Base-by-base conservation (phyloP, 2,329 filamentous ascomycete species). In the Talaromyces funiculosus region DNA sequence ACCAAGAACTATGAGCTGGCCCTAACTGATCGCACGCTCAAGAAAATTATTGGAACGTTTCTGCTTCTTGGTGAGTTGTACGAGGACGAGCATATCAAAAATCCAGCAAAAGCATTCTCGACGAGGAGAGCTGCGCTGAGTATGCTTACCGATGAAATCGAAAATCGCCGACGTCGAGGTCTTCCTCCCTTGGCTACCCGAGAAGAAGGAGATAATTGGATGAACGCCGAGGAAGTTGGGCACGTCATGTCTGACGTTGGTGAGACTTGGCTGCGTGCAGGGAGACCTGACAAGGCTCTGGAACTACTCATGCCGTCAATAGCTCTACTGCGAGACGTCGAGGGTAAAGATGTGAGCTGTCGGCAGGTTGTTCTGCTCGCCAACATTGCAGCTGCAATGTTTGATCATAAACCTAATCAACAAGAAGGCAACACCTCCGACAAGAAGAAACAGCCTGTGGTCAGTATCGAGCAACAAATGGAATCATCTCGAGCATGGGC, bases 41-140 rank as follows among this genome's bases (percentile, higher is more conserved):
- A 84, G 63, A 92, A 89, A 72, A 83, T 86, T 3, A 84, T 96
- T 38, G 86, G 85, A 20, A 86, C 93, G 38, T 86, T 86, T 66
- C 85, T 94, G 59, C 96, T 96, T 77, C 81, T 97, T 6, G 92
- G 89, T 33, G 88, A 92, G 67, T 78, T 97, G 8, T 96, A 96
- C 73, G 82, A 87, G 4, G 86, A 88, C 62, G 85, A 90, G 58
- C 87, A 92, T 69, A 84, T 96, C 12, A 82, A 89, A 56, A 83
- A 95, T 58, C 79, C 84, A 1, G 86, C 92, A 37, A 83, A 84
- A 60, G 90, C 91, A 0, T 90, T 95, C 68, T 86, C 89, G 68
- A 79, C 83, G 18, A 81, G 97, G 40, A 81, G 90, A 1, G 92
- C 90, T 83, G 90, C 90, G 0, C 89, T 97, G 0, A 90, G 95